Evolutionary conservation across 805 yeast genomes (phyloP), one percentile per base, ranked within the genome.

Genomic region (Candida yuanshanica): DNA sequence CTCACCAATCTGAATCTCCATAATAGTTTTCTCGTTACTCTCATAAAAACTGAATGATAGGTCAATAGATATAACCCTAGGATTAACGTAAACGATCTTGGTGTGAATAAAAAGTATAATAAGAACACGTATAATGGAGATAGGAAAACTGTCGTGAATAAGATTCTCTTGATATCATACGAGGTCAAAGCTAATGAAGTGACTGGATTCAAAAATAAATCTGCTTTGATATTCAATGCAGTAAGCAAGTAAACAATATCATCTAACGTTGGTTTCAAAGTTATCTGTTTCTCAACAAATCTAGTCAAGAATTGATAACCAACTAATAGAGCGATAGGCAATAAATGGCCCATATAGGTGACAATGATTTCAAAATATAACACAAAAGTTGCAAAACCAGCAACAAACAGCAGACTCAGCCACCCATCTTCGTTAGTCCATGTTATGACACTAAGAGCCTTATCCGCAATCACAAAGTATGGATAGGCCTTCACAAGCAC

Each of bases 341-440:
- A 60, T 36, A 87, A 56, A 65, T 90, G 96, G 12, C 96, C 96
- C 44, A 82, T 71, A 70, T 86, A 88, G n/a, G 77, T 76, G 27
- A 87, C 73, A 39, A 89, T 62, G n/a, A 68, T 63, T 53, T 89
- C 95, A 58, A 85, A 86, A 63, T 89, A 86, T n/a, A 83, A 62
- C 17, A 87, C 84, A 4, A 74, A 56, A 5, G 83, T 63, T 2
- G 78, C 66, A 59, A 75, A 81, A 11, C 68, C 51, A 2, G 77
- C 65, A 20, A 83, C 72, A 35, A 83, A 52, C 21, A 88, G 69
- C 16, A 84, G 66, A 52, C 88, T 79, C 42, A 81, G 64, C 87
- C 91, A 88, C 25, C 75, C 69, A 58, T 87, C 93, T 27, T 84
- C 90, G 47, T 81, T 80, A 3, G 97, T 85, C 99, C 99, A 91